These are phyloP conservation scores for Hemisphaericaspora xylanilytica DNA, from an alignment of 1,139 yeast species.

Conservation along the genomic window DNA sequence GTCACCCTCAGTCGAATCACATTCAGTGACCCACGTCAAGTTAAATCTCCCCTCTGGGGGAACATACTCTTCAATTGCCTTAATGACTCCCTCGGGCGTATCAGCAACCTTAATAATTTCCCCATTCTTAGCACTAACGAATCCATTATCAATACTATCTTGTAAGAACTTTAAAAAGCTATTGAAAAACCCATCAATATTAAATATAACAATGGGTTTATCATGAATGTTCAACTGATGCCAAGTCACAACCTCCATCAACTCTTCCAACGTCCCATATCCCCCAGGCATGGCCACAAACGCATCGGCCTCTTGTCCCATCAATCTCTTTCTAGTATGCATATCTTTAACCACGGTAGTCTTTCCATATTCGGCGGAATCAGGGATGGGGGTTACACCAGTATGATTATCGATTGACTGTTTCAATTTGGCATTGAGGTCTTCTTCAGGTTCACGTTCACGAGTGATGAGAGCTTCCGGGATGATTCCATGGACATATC, in stretches of 20 bases:
- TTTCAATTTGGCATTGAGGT: constrained; percentile 47
- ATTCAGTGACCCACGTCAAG: constrained; percentile 56
- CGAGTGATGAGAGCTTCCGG: constrained; percentile 78
- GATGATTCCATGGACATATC: constrained; percentile 81
- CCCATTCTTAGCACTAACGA: constrained; percentile 66
- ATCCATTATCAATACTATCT: constrained; percentile 59
- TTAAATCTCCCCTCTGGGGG: constrained; percentile 77
- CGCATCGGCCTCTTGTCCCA: constrained; percentile 87
- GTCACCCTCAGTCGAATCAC: neutral
- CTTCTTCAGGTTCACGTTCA: constrained; percentile 53
- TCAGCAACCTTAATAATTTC: constrained; percentile 67
- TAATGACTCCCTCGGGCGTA: constrained; percentile 64
- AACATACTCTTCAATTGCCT: constrained; percentile 56
- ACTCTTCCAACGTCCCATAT: constrained; percentile 85
- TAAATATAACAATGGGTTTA: constrained; percentile 76
- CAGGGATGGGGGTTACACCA: constrained; percentile 65
- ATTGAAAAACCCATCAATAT: constrained; percentile 79
- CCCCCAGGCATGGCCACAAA: constrained; percentile 93
- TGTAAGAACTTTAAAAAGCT: constrained; percentile 59
- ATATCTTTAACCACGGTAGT: constrained; percentile 82
- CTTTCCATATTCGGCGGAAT: constrained; percentile 63
- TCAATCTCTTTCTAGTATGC: constrained; percentile 85
- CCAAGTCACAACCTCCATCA: constrained; percentile 88
- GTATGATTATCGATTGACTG: constrained; percentile 47
- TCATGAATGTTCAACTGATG: constrained; percentile 82